These are phyloP conservation scores for Aspergillus hiratsukae DNA, from an alignment of 2,329 filamentous ascomycete genomes.

Conservation along the genomic window DNA sequence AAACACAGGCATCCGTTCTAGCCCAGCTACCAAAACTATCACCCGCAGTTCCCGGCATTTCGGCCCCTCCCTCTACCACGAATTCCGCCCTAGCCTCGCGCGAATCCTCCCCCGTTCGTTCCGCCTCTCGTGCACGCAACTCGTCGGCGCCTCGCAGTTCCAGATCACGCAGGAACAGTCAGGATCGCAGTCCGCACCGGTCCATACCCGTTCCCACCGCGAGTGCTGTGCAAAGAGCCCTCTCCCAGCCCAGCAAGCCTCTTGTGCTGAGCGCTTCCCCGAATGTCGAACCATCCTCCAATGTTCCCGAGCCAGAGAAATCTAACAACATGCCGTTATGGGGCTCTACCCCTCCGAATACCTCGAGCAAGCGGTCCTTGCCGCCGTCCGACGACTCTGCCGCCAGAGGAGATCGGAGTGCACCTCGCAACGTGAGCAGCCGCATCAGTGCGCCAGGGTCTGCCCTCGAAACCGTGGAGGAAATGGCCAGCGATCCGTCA, in stretches of 20 bases:
- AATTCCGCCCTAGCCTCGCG: conserved; percentile 47
- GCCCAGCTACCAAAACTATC: conserved; percentile 32
- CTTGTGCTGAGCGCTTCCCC: conserved; percentile 55
- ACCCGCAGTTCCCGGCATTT: conserved; percentile 22
- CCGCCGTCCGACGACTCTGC: conserved; percentile 23
- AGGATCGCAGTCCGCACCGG: conserved; percentile 62
- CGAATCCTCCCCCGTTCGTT: conserved; percentile 45
- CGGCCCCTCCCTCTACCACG: conserved; percentile 35
- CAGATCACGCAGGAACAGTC: conserved; percentile 63
- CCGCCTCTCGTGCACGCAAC: conserved; percentile 26
- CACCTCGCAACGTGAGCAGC: conserved; percentile 52
- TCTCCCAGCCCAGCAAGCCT: conserved; percentile 66
- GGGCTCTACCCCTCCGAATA: conserved; percentile 32
- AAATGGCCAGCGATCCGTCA: conserved; percentile 69
- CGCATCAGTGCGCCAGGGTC: conserved; percentile 57
- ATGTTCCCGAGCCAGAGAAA: conserved; percentile 63
- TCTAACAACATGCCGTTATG: conserved; percentile 41
- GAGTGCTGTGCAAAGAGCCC: conserved; percentile 59
- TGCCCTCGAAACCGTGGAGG: conserved; percentile 83
- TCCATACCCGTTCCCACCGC: conserved; percentile 52
- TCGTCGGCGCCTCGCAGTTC: conserved; percentile 31
- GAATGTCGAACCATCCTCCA: conserved; percentile 57
- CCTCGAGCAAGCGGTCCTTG: conserved; percentile 31
- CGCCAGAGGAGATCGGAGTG: conserved; percentile 34
- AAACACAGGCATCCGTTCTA: conserved; percentile 19